These are phyloP conservation scores for Salvia rosmarinus DNA, from an alignment of 257 asterid species.

Conservation along the genomic window DNA sequence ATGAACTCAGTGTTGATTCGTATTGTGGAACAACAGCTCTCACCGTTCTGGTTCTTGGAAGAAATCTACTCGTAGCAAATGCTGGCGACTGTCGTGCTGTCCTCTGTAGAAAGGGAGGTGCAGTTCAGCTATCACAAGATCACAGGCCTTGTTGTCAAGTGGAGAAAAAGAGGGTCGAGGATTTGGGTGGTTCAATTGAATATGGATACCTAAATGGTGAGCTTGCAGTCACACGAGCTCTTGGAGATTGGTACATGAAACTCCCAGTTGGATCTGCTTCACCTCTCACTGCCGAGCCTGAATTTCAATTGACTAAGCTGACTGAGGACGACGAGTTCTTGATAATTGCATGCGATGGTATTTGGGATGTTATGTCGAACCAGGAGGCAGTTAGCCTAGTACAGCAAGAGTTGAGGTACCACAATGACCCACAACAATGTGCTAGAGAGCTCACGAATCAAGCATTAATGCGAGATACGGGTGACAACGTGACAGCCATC, in stretches of 20 bases:
- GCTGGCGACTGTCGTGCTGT: conserved; percentile 98
- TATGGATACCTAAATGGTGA: conserved; percentile 83
- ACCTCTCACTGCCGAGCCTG: conserved; percentile 92
- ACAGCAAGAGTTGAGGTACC: conserved; percentile 58
- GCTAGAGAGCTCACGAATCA: conserved; percentile 74
- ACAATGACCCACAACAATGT: conserved; percentile 64
- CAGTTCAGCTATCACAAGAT: conserved; percentile 88
- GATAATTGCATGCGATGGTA: conserved; percentile 90
- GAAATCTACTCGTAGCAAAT: conserved; percentile 73
- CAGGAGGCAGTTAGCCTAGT: conserved; percentile 84
- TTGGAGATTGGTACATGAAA: conserved; percentile 97
- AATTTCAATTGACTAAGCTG: conserved; percentile 53
- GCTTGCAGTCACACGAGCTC: conserved; percentile 88
- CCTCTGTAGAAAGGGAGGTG: conserved; percentile 79
- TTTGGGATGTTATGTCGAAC: conserved; percentile 91
- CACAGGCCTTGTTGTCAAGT: conserved; percentile 72
- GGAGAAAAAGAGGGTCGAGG: conserved; percentile 74
- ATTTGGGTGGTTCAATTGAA: conserved; percentile 77
- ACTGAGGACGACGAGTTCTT: conserved; percentile 89
- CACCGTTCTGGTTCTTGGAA: conserved; percentile 77
- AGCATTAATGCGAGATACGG: conserved; percentile 55
- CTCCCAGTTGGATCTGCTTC: conserved; percentile 76
- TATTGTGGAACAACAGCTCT: conserved; percentile 93
- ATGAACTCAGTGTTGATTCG: conserved; percentile 54
- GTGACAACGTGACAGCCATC: conserved; percentile 81